Conservation (phyloP, 2,329 filamentous ascomycete genomes). For the Stagonosporopsis rhizophila region DNA sequence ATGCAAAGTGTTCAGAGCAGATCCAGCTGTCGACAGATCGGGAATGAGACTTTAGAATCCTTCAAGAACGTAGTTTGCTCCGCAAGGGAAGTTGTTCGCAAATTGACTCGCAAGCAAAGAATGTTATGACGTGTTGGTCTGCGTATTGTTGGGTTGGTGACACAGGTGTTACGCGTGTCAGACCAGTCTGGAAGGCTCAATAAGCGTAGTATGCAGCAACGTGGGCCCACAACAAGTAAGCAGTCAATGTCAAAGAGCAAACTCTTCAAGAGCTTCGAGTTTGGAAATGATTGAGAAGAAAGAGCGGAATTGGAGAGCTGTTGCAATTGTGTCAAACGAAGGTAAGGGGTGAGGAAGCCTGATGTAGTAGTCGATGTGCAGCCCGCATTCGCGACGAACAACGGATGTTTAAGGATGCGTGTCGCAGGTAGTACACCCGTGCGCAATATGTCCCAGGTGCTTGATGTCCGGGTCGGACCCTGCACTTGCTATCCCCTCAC, state of each 20-base stretch:
- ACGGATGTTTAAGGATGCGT: slow-evolving; percentile 32
- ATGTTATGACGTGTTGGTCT: slow-evolving; percentile 21
- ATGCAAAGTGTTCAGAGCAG: slow-evolving; percentile 19
- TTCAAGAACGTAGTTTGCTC: slow-evolving; percentile 12
- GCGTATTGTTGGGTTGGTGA: slow-evolving; percentile 18
- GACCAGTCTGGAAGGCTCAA: slow-evolving; percentile 15
- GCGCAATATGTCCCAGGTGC: slow-evolving; percentile 20
- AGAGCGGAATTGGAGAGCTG: slow-evolving; percentile 6
- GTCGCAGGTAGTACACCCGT: slow-evolving; percentile 26
- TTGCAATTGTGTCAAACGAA: slow-evolving; percentile 16
- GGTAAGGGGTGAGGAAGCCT: slow-evolving; percentile 20
- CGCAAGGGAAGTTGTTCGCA: slow-evolving; percentile 8
- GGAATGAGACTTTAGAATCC: slow-evolving; percentile 8
- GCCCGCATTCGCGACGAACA: slow-evolving; percentile 4
- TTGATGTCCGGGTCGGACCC: slow-evolving; percentile 13
- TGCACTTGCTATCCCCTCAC: slow-evolving; percentile 15
- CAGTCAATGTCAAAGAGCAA: slow-evolving; percentile 6
- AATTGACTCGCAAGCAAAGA: slow-evolving; percentile 13
- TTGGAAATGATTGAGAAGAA: neutral
- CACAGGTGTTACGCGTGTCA: slow-evolving; percentile 21
- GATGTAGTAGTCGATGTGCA: slow-evolving; percentile 6
- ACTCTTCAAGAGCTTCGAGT: slow-evolving; percentile 10
- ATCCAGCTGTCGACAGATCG: slow-evolving; percentile 26
- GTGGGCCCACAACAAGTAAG: slow-evolving; percentile 4
- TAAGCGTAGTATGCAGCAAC: slow-evolving; percentile 6